Conservation (phyloP, 306 rosid species). For the Potentilla sterilis region DNA sequence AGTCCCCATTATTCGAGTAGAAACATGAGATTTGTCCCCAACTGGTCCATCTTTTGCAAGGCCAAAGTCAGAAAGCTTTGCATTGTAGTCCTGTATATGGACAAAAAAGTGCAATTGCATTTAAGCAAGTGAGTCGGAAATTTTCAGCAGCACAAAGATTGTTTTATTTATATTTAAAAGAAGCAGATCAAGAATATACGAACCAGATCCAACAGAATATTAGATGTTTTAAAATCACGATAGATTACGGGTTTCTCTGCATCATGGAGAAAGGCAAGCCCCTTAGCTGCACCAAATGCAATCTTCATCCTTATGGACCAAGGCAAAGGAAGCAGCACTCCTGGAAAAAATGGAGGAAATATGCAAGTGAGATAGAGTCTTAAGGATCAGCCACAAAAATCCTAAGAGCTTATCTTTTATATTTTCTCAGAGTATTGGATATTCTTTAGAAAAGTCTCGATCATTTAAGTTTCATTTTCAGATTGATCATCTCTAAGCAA, state of each 20-base stretch:
- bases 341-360: conserved; percentile 35
- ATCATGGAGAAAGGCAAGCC: conserved; percentile 97
- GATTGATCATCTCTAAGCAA: not conserved
- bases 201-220: conserved; percentile 84
- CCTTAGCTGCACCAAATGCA: conserved; percentile 92
- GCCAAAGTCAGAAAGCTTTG: conserved; percentile 96
- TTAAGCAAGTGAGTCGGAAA: conserved; percentile 1
- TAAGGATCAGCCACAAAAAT: conserved; percentile 4
- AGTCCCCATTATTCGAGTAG: conserved; percentile 96
- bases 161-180: not conserved
- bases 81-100: conserved; percentile 77
- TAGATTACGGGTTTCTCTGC: conserved; percentile 95
- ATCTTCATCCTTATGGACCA: conserved; percentile 98
- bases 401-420: not conserved
- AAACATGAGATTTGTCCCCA: conserved; percentile 94
- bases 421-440: not conserved
- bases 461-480: conserved; percentile 6
- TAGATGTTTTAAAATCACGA: conserved; percentile 96
- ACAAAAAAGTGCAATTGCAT: conserved; percentile 6
- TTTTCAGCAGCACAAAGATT: not conserved
- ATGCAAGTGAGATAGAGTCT: conserved; percentile 18
- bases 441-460: not conserved
- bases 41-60: conserved; percentile 97
- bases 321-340: conserved; percentile 87
- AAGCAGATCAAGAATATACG: conserved; percentile 14